Evolutionary conservation across 441 rosid genomes (phyloP).

Genomic region (Populus trichocarpa): DNA sequence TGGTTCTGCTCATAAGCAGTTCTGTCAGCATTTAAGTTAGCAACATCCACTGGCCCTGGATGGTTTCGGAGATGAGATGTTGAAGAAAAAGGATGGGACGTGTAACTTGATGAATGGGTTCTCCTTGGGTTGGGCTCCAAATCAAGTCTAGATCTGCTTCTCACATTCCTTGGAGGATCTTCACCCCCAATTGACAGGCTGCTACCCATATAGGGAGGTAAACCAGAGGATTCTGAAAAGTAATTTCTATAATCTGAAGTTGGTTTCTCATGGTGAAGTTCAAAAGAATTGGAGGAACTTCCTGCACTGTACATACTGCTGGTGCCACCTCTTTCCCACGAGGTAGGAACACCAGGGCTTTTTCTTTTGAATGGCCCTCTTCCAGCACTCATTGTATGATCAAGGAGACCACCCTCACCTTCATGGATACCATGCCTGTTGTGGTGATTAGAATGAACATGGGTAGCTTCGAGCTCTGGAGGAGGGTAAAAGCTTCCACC

Average conservation of each 20-base stretch:
- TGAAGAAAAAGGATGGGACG: constrained; percentile 15
- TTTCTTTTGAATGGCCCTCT: constrained; percentile 30
- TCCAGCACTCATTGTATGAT: constrained; percentile 15
- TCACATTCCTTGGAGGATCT: constrained; percentile 24
- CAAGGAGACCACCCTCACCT: constrained; percentile 22
- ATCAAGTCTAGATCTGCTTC: constrained; percentile 31
- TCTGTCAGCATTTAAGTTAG: constrained; percentile 13
- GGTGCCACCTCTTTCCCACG: constrained; percentile 22
- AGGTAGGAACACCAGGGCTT: constrained; percentile 10
- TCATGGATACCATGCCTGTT: constrained; percentile 15
- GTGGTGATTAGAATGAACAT: constrained; percentile 9
- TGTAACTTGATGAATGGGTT: constrained; percentile 13
- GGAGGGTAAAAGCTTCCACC: constrained; percentile 18
- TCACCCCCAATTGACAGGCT: constrained; percentile 19
- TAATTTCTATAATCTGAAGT: constrained; percentile 18
- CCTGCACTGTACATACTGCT: constrained; percentile 25
- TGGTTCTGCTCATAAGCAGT: constrained; percentile 14
- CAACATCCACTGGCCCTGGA: background rate
- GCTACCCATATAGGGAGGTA: constrained; percentile 19
- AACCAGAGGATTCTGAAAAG: constrained; percentile 17
- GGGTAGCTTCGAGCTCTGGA: constrained; percentile 20
- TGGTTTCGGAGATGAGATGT: constrained; percentile 12
- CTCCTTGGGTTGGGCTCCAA: constrained; percentile 22
- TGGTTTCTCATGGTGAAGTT: constrained; percentile 15
- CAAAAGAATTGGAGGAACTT: constrained; percentile 28